These are phyloP conservation scores for Pythium rishiriense DNA, from an alignment of 352 stramenopile species.

Conservation along the genomic window DNA sequence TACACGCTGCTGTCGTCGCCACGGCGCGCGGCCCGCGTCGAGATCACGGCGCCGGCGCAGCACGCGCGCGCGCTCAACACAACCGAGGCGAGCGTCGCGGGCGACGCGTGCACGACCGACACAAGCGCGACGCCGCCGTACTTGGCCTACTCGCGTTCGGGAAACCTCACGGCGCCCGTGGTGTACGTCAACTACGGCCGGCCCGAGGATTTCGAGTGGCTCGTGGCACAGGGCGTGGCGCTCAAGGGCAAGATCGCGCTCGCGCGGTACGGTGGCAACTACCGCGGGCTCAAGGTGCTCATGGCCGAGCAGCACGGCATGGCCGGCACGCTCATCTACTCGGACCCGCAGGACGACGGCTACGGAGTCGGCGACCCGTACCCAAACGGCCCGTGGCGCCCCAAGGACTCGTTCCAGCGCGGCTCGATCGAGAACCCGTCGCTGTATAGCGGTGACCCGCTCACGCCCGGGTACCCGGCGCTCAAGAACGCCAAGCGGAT, in stretches of 20 bases:
- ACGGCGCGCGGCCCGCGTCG: constrained; percentile 33
- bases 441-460: constrained; percentile 72
- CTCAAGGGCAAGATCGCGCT: constrained; percentile 83
- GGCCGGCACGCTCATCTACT: constrained; percentile 85
- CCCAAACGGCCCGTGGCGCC: constrained; percentile 79
- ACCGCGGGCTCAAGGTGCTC: constrained; percentile 83
- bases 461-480: constrained; percentile 35
- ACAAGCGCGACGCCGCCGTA: constrained; percentile 69
- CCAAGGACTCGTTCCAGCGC: constrained; percentile 76
- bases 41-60: constrained; percentile 43
- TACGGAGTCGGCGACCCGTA: constrained; percentile 66
- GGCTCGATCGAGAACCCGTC: constrained; percentile 85
- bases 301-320: constrained; percentile 79
- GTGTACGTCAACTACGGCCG: constrained; percentile 90
- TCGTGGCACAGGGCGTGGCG: constrained; percentile 64
- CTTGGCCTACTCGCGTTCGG: constrained; percentile 80
- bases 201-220: constrained; percentile 78
- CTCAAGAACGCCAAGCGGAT: constrained; percentile 31
- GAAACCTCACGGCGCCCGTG: constrained; percentile 62
- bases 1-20: constrained; percentile 65
- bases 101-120: constrained; percentile 64
- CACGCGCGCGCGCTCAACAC: constrained; percentile 44
- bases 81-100: constrained; percentile 55
- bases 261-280: constrained; percentile 80
- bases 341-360: constrained; percentile 85